Evolutionary conservation across 2,329 filamentous ascomycete genomes (phyloP), one percentile per base, ranked within the genome.

Genomic region (Colletotrichum graminicola): DNA sequence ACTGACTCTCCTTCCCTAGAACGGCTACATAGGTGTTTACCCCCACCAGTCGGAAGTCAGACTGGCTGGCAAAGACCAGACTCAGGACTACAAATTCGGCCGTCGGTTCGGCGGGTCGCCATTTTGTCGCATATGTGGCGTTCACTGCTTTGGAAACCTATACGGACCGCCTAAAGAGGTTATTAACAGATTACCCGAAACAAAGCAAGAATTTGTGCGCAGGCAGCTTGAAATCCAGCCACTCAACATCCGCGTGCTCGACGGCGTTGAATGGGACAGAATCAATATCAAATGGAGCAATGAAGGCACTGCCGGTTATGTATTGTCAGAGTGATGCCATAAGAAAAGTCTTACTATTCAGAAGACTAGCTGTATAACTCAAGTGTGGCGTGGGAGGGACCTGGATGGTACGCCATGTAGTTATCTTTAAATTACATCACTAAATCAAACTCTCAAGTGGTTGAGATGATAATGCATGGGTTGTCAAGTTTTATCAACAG

Each of bases 111-210:
- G 72, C 26, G 74, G 75, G 3, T 49, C 52, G 1, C 69, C 73
- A 1, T 70, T 75, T 59, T 80, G 79, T 74, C 73, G 71, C 11
- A 77, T 66, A 0, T 81, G 79, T 54, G 79, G 79, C 3, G 78
- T 79, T 0, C 71, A 71, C 23, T 73, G 78, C 26, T 79, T 77
- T 47, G 65, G 56, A 12, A 78, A 74, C 21, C 63, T 80, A 2
- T 76, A 80, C 41, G 79, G 78, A 1, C 79, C 79, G 3, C 78
- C 76, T 0, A 60, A 76, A 12, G 76, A 75, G 54, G 39, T 78
- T 16, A 74, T 80, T n/a, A 76, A 77, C 60, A 75, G 66, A 23
- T 54, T 79, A 1, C 68, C 77, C 0, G 71, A 75, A 3, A 77
- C 78, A 59, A 76, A 74, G 45, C 74, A 73, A 60, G 75, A 75